Base-by-base conservation (phyloP, 371 early-diverging fungal genomes). In the Mortierella polycephala region DNA sequence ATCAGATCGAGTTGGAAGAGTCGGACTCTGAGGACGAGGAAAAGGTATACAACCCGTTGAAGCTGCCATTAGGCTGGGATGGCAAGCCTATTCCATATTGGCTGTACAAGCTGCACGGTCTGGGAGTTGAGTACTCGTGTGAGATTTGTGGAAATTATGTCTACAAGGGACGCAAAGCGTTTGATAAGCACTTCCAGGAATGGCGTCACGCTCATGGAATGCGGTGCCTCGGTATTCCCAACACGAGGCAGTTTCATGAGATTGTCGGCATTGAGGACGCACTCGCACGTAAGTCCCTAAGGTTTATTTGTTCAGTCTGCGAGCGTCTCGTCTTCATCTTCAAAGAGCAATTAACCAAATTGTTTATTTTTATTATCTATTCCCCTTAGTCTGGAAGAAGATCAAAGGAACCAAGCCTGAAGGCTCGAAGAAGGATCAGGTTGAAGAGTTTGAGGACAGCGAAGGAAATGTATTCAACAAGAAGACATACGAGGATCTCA, bases 41-140 rank as follows among this genome's bases (percentile, higher is more conserved):
- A 65, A 89, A 89, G 71, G 91, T 96, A 40, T 98, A 99, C 82
- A 99, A 99, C 75, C 99, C 99, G 14, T 87, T 98, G 20, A 98
- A 98, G 67, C 83, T 99, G 55, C 98, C 98, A 8, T 81, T 99
- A 50, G 99, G 98, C 11, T 98, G 98, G 98, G 99, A 98, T 75
- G 99, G 99, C 45, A 99, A 99, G 74, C 98, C 98, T 14, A 99
- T 99, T 82, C 99, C 99, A 12, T 97, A 93, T 81, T 99, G 99
- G 99, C 86, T 99, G 40, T 99, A 95, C 86, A 98, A 98, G 82
- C 86, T 98, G 57, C 98, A 98, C 80, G 99, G 99, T 9, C 82
- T 99, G 56, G 96, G 96, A 13, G 93, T 96, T 45, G 94, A 96
- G 73, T 98, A 96, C 76, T 89, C 94, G 0, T 99, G 99, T 76